These are phyloP conservation scores for Hypoxylon sp. DNA, from an alignment of 2,329 filamentous ascomycete genomes.

Conservation along the genomic window DNA sequence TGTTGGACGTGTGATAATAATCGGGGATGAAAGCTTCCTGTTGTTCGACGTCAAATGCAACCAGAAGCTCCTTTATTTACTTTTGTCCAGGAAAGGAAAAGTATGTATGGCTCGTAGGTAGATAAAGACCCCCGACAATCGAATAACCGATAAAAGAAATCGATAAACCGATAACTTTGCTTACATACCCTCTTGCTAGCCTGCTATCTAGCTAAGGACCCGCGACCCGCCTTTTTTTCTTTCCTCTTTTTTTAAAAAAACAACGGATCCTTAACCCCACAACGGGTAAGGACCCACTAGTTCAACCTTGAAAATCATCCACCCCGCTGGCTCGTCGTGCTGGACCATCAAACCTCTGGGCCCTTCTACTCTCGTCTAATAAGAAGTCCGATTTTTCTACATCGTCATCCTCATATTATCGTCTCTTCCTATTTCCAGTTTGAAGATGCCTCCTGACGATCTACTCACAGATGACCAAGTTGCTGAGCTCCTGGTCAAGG, in stretches of 20 bases:
- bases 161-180: not conserved
- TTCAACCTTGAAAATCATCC: conserved; percentile 15
- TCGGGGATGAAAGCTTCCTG: not conserved
- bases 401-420: not conserved
- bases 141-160: conserved; percentile 14
- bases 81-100: conserved; percentile 54
- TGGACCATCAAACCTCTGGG: conserved; percentile 10
- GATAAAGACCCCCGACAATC: not conserved
- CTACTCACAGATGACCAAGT: conserved; percentile 82
- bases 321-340: conserved; percentile 28
- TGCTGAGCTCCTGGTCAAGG: conserved; percentile 81
- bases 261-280: conserved; percentile 17
- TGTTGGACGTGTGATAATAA: not conserved
- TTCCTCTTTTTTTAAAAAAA: conserved; percentile 2
- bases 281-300: conserved; percentile 1
- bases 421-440: not conserved
- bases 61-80: conserved; percentile 58
- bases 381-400: conserved; percentile 1
- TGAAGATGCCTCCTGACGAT: conserved; percentile 55
- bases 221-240: not conserved
- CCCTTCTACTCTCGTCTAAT: conserved; percentile 11
- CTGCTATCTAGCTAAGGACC: no score
- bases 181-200: no score
- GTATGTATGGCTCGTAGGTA: conserved; percentile 11
- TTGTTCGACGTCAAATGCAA: not conserved